Percentiles rank a stretch among this genome's conserved stretches.
Conservation (phyloP, 352 stramenopile species). For the Pythium aquatile region DNA sequence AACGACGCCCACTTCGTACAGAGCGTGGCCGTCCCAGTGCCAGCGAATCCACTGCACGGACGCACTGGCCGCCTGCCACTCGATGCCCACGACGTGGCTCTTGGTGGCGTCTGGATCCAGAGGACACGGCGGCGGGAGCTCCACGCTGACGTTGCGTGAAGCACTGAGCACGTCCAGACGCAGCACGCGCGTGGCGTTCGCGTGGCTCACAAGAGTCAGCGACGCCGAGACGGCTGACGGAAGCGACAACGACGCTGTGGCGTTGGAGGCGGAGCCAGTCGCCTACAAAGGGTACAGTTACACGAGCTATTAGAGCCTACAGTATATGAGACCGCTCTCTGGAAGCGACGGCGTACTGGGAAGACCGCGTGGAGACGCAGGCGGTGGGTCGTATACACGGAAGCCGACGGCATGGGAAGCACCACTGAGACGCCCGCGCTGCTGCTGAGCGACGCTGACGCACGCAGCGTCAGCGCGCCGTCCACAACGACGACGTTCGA, state of each 20-base stretch:
- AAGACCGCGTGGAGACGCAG: slow-evolving; percentile 23
- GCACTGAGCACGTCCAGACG: slow-evolving; percentile 12
- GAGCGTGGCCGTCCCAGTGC: slow-evolving; percentile 25
- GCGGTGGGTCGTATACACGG: background rate
- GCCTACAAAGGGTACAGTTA: background rate
- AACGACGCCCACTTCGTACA: slow-evolving; percentile 16
- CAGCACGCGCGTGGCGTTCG: background rate
- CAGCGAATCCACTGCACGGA: slow-evolving; percentile 21
- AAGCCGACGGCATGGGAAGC: background rate
- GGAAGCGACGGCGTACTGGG: background rate
- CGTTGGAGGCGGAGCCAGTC: background rate
- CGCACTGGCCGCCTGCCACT: slow-evolving; percentile 20
- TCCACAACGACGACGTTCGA: slow-evolving; percentile 11
- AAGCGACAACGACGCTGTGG: slow-evolving; percentile 1
- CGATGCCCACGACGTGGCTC: slow-evolving; percentile 22
- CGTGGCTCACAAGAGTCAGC: slow-evolving; percentile 4
- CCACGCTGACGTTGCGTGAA: slow-evolving; percentile 12
- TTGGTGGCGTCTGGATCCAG: slow-evolving; percentile 1
- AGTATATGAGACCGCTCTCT: background rate
- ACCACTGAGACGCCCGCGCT: slow-evolving; percentile 9
- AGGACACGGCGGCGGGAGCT: slow-evolving; percentile 17
- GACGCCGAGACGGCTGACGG: background rate
- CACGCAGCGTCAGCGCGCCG: slow-evolving; percentile 15
- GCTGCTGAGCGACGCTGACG: slow-evolving; percentile 2
- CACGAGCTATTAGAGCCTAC: background rate